phyloP scores from a whole-genome alignment of 371 early-diverging fungal genomes.

The Rhizopus microsporus region DNA sequence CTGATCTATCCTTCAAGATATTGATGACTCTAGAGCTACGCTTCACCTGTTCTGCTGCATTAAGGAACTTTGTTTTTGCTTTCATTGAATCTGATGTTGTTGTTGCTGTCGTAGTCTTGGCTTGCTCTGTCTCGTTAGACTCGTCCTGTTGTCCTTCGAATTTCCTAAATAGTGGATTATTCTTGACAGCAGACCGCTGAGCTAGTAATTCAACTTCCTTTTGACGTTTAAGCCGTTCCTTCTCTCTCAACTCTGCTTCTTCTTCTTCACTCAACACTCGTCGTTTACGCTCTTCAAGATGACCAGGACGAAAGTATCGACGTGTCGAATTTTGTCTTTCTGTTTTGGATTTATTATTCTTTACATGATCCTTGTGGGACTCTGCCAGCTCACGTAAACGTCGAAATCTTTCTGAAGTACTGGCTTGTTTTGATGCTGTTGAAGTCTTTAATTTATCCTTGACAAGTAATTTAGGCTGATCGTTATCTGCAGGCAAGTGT shows the following conservation, averaged over 20 bases:
- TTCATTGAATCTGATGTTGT: constrained; percentile 12
- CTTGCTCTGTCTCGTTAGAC: neutral
- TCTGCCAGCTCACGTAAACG: constrained; percentile 35
- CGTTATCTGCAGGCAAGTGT: constrained; percentile 16
- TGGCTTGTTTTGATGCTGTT: constrained; percentile 6
- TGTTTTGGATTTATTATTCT: constrained; percentile 5
- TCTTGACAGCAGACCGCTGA: constrained; percentile 38
- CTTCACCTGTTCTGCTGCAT: constrained; percentile 20
- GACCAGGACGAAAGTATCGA: constrained; percentile 37
- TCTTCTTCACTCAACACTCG: constrained; percentile 36
- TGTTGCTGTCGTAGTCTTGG: neutral
- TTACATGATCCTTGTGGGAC: constrained; percentile 14
- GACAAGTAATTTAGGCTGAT: constrained; percentile 18
- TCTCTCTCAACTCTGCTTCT: constrained; percentile 28
- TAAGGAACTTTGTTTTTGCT: constrained; percentile 14
- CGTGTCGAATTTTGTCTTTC: constrained; percentile 36
- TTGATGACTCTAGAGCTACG: constrained; percentile 27
- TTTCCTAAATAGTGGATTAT: constrained; percentile 35
- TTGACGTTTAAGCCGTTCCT: constrained; percentile 22
- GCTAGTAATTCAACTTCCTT: constrained; percentile 29
- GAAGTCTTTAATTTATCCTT: constrained; percentile 11
- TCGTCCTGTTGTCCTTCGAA: constrained; percentile 25
- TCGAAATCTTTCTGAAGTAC: constrained; percentile 28
- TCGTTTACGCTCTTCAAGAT: constrained; percentile 32
- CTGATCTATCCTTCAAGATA: constrained; percentile 27